Conservation (phyloP, 352 stramenopile genomes). For the Globisporangium cylindrosporum region DNA sequence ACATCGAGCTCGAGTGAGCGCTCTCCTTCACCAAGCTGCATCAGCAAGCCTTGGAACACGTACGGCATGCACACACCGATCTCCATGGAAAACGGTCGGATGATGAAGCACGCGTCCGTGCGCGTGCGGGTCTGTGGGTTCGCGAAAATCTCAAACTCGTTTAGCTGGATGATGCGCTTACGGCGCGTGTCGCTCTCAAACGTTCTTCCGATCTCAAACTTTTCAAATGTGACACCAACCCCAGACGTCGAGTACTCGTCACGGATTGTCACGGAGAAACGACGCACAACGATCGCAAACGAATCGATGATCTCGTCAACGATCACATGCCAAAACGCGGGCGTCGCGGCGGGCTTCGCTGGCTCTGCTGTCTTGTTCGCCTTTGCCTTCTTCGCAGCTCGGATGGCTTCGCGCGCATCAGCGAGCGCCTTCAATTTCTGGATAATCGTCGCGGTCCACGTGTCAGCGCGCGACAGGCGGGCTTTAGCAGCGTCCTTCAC, state of each 20-base stretch:
- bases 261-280: constrained; percentile 51
- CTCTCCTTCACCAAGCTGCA: constrained; percentile 33
- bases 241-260: constrained; percentile 55
- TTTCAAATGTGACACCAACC: constrained; percentile 56
- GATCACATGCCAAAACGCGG: constrained; percentile 54
- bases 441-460: constrained; percentile 52
- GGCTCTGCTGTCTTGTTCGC: constrained; percentile 1
- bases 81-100: constrained; percentile 52
- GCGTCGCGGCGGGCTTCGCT: constrained; percentile 14
- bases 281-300: constrained; percentile 50
- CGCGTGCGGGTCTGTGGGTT: constrained; percentile 39
- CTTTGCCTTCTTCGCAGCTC: constrained; percentile 30
- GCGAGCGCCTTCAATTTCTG: constrained; percentile 67
- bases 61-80: constrained; percentile 62
- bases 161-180: constrained; percentile 48
- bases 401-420: constrained; percentile 27
- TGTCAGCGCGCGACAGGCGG: constrained; percentile 47
- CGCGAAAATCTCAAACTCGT: constrained; percentile 69
- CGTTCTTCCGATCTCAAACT: constrained; percentile 56
- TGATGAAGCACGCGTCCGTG: constrained; percentile 40
- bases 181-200: constrained; percentile 25
- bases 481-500: constrained; percentile 49
- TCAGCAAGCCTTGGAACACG: constrained; percentile 63
- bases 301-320: constrained; percentile 73
- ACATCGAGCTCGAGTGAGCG: constrained; percentile 56